Percentiles rank a stretch among this genome's conserved stretches.
Evolutionary conservation across 768 basidiomycete species (phyloP).

Genomic region (Neoboletus magnificus): DNA sequence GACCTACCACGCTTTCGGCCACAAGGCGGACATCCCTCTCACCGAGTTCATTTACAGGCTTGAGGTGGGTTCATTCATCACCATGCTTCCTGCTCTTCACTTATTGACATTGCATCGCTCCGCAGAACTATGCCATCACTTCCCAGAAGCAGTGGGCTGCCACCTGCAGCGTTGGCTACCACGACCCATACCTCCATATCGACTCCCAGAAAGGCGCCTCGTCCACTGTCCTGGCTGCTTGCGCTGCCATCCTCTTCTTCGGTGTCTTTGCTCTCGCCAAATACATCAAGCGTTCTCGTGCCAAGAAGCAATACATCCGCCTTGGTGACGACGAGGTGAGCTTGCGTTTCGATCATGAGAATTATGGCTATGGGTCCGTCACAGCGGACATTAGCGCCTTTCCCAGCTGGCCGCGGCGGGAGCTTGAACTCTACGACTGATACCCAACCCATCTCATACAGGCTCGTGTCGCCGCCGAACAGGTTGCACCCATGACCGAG

Average conservation of each 20-base stretch:
- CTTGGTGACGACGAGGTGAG: slow-evolving; percentile 39
- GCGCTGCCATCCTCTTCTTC: slow-evolving; percentile 37
- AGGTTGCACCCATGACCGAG: slow-evolving; percentile 26
- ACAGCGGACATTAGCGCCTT: slow-evolving; percentile 3
- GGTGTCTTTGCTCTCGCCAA: slow-evolving; percentile 33
- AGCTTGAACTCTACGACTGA: slow-evolving; percentile 8
- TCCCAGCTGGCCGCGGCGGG: slow-evolving; percentile 1
- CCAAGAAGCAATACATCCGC: slow-evolving; percentile 33
- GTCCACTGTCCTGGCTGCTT: slow-evolving; percentile 31
- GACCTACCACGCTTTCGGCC: slow-evolving; percentile 71
- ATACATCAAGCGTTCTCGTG: slow-evolving; percentile 34
- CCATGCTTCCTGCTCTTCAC: not conserved
- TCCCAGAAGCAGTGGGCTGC: slow-evolving; percentile 45
- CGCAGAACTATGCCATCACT: slow-evolving; percentile 44
- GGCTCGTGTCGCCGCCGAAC: slow-evolving; percentile 19
- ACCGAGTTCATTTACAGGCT: slow-evolving; percentile 83
- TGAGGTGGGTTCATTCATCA: slow-evolving; percentile 47
- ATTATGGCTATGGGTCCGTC: slow-evolving; percentile 11
- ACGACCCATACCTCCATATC: slow-evolving; percentile 33
- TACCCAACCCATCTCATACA: not conserved
- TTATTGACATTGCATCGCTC: not conserved
- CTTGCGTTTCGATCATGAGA: not conserved
- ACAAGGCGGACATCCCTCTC: slow-evolving; percentile 71
- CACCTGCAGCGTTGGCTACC: slow-evolving; percentile 34
- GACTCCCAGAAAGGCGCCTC: slow-evolving; percentile 30